A percentile compares a stretch with the other conserved stretches of the same genome.
Evolutionary conservation across 306 rosid species (phyloP).

Genomic region (Castanea crenata): DNA sequence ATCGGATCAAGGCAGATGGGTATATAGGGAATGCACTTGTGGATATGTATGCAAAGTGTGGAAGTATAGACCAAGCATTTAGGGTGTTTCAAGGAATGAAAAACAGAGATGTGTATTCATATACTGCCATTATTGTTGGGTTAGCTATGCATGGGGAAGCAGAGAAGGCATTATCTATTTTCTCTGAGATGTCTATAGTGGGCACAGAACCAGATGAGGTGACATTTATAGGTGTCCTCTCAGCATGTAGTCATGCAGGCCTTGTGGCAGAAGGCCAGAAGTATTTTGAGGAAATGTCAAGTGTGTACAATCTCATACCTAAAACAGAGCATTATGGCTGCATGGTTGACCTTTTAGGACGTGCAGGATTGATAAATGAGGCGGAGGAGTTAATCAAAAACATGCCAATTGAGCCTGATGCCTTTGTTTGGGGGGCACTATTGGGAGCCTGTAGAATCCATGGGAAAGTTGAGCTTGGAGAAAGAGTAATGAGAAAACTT

Average conservation of each 20-base stretch:
- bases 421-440: conserved; percentile 37
- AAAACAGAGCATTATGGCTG: conserved; percentile 44
- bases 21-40: conserved; percentile 43
- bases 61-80: conserved; percentile 35
- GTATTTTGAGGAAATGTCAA: conserved; percentile 34
- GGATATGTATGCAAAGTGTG: conserved; percentile 51
- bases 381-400: conserved; percentile 30
- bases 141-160: conserved; percentile 46
- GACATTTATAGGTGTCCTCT: conserved; percentile 38
- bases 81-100: conserved; percentile 36
- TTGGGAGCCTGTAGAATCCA: conserved; percentile 46
- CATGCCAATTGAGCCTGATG: conserved; percentile 44
- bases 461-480: conserved; percentile 34
- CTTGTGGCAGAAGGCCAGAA: conserved; percentile 38
- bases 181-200: conserved; percentile 26
- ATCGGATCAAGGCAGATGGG: conserved; percentile 30
- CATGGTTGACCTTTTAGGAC: conserved; percentile 54
- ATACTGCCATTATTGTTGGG: conserved; percentile 37
- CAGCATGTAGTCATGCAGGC: conserved; percentile 47
- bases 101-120: conserved; percentile 35
- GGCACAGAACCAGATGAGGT: conserved; percentile 41
- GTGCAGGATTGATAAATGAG: conserved; percentile 31
- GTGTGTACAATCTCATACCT: conserved; percentile 28
- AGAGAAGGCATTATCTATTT: conserved; percentile 25
- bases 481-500: conserved; percentile 27